Evolutionary conservation across 148 eudicot species (phyloP), one percentile per base, ranked within the genome.

Genomic region (Rheum nobile): DNA sequence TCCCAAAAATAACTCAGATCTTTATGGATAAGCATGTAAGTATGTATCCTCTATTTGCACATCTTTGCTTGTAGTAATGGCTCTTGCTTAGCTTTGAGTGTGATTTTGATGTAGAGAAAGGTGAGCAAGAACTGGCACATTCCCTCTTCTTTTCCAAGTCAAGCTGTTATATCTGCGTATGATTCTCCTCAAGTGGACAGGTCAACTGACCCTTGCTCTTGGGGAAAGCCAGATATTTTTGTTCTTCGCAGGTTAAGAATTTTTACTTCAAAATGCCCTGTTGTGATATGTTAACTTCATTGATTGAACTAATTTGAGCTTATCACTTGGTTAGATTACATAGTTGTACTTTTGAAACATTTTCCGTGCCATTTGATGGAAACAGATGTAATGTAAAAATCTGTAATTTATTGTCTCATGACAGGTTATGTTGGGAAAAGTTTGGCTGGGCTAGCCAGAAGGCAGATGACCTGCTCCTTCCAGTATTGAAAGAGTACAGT

Each of bases 121-220:
- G 93, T 95, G 73, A 95, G 98, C 84, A 95, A 95, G 84, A 95
- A 95, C 79, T 95, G 98, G 98, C 97, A 94, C 76, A 79, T 94
- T 73, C 96, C 97, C 77, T 83, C 83, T 73, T 76, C 90, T 55
- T 95, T 95, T 79, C 97, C 97, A 48, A 91, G 94, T 71, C 85
- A 90, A 78, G 89, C 84, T 50, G 98, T 95, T 42, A 80, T 95
- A 67, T 83, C 87, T 13, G 98, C 96, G 55, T 95, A 95, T 79
- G 79, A 63, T 68, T 81, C 89, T 82, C 98, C 98, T 50, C 90
- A 90, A 85, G 98, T 95, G 69, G 98, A 95, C 79, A 91, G 88
- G 70, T 95, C 98, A 46, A 92, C 96, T 43, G 98, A 91, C 71
- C 88, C 96, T 70, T 91, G 90, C 80, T 76, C 93, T 73, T 95